Evolutionary conservation across 78 protist species (phyloP).

Genomic region (Speleostelium caveatum): DNA sequence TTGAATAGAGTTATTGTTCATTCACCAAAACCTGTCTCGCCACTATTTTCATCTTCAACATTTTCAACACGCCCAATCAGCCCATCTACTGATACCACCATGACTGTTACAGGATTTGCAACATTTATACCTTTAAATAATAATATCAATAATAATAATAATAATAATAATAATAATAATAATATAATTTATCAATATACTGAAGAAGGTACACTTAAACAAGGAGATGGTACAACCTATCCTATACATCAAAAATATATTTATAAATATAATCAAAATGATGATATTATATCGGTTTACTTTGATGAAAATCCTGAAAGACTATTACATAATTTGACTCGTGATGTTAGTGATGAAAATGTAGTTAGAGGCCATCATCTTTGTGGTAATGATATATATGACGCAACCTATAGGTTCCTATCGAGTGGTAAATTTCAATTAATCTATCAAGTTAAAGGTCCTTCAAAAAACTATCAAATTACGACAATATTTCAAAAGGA

Average conservation of each 20-base stretch:
- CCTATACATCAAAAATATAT: constrained; percentile 26
- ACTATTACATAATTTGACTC: constrained; percentile 25
- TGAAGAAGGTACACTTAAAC: constrained; percentile 25
- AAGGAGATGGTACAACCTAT: constrained; percentile 8
- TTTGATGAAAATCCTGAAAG: constrained; percentile 41
- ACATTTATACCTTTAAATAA: constrained; percentile 3
- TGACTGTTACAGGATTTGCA: constrained; percentile 37
- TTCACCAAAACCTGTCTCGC: not conserved
- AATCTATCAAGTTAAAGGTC: constrained; percentile 36
- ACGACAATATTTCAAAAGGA: constrained; percentile 34
- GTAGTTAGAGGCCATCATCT: constrained; percentile 58
- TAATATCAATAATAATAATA: not conserved
- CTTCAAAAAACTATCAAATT: constrained; percentile 49
- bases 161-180: not conserved
- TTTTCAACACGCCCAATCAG: not conserved
- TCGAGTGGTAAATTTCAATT: constrained; percentile 15
- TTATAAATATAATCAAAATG: constrained; percentile 1
- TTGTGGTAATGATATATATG: constrained; percentile 21
- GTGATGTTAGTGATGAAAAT: not conserved
- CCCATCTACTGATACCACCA: not conserved
- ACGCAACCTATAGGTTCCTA: constrained; percentile 27
- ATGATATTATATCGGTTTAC: constrained; percentile 29
- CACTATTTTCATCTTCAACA: not conserved
- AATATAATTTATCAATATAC: constrained; percentile 14
- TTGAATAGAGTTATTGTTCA: constrained; percentile 46